Evolutionary conservation across 2,329 filamentous ascomycete species (phyloP), one percentile per base, ranked within the genome.

Genomic region (Daldinia sp.): DNA sequence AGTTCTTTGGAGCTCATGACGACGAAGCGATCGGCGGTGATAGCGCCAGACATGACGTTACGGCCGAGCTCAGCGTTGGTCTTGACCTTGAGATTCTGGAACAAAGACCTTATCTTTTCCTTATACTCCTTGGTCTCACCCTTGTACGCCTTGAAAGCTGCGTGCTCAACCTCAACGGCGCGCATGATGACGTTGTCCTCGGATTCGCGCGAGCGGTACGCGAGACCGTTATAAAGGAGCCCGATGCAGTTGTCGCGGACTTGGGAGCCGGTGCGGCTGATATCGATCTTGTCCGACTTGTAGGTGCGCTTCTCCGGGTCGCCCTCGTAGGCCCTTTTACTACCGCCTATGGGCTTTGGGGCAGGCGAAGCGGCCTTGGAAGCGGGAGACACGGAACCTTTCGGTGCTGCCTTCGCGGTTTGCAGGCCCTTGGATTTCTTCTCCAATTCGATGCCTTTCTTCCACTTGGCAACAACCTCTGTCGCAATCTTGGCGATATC

Each of bases 1-100:
- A 99, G 87, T 77, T 98, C 94, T 57, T 97, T 91, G 71, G 92
- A 89, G 7, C 88, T 86, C 95, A 99, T 97, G 72, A 82, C 81
- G 59, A 97, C 93, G 71, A 99, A 96, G 32, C 83, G 82, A 2
- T 88, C 85, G 0, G 93, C 81, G 0, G 84, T 69, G 62, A 98
- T 91, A 25, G 91, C 86, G 63, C 91, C 92, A 3, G 81, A 81
- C 73, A 97, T 83, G 68, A 99, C 91, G 67, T 89, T 87, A 64
- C 83, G 83, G 53, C 93, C 90, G 41, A 99, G 86, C 64, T 87
- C 85, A 34, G 86, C 83, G 79, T 98, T 98, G 67, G 88, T 90
- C 79, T 92, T 94, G 81, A 92, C 93, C 83, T 97, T 98, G 71
- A 99, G 87, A 75, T 98, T 98, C 76, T 94, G 88, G 80, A 93